phyloP scores from a whole-genome alignment of 1,284 basidiomycete genomes.

The Papiliotrema terrestris region DNA sequence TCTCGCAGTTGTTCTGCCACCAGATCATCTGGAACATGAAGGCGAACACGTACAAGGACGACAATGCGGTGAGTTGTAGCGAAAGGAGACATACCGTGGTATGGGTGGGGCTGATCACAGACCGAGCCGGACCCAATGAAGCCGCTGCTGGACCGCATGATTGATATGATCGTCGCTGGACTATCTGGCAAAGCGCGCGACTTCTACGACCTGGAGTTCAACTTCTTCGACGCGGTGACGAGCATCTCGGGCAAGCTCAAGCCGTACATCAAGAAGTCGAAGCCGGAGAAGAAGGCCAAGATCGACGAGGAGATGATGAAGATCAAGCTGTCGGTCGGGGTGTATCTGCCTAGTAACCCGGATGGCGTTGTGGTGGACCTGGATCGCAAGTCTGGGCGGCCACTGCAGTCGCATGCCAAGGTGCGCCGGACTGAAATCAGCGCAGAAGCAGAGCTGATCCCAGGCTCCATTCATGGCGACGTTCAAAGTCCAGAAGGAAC shows the following conservation, averaged over 20 bases:
- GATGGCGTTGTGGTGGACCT: conserved; percentile 95
- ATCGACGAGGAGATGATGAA: conserved; percentile 99
- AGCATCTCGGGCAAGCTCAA: conserved; percentile 97
- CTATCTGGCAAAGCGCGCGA: conserved; percentile 85
- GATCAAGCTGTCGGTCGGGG: conserved; percentile 86
- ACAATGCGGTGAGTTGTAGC: conserved; percentile 64
- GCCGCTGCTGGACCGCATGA: conserved; percentile 85
- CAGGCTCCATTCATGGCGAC: conserved; percentile 99
- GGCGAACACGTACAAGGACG: conserved; percentile 94
- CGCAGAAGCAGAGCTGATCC: neutral
- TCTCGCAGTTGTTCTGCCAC: conserved; percentile 97
- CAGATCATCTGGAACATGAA: conserved; percentile 99
- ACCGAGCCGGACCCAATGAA: conserved; percentile 75
- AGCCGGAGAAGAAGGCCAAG: conserved; percentile 98
- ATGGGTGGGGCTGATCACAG: conserved; percentile 6
- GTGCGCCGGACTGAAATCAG: conserved; percentile 49
- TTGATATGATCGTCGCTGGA: conserved; percentile 72
- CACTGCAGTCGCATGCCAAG: conserved; percentile 96
- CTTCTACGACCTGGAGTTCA: conserved; percentile 95
- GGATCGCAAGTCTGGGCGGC: conserved; percentile 92
- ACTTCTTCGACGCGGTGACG: conserved; percentile 94
- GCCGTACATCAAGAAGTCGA: conserved; percentile 92
- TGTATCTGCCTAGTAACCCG: conserved; percentile 96
- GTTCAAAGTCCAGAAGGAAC: conserved; percentile 91
- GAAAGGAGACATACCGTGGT: neutral